These are phyloP conservation scores for Talaromyces sp. DNA, from an alignment of 2,329 filamentous ascomycete genomes.

Conservation along the genomic window DNA sequence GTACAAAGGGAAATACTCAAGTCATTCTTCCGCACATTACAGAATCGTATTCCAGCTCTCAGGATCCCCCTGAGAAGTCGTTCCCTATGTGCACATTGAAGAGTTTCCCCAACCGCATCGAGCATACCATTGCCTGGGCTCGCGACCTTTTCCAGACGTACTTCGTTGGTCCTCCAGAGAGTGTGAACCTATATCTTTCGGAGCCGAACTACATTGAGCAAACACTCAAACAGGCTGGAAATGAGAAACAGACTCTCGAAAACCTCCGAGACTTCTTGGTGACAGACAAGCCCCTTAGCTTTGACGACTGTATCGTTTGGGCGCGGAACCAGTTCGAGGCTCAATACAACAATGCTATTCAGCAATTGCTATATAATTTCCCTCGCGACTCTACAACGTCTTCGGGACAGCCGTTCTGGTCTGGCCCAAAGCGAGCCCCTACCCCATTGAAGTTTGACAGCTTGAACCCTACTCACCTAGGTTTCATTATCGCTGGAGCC, in stretches of 20 bases:
- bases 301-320: constrained; percentile 97
- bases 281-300: constrained; percentile 82
- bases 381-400: constrained; percentile 89
- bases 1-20: constrained; percentile 97
- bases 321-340: constrained; percentile 89
- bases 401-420: constrained; percentile 91
- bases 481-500: constrained; percentile 80
- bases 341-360: constrained; percentile 94
- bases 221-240: constrained; percentile 85
- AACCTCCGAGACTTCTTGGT: constrained; percentile 85
- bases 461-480: constrained; percentile 77
- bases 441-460: constrained; percentile 85
- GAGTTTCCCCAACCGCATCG: constrained; percentile 96
- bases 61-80: constrained; percentile 95
- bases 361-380: constrained; percentile 94
- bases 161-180: constrained; percentile 89
- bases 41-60: constrained; percentile 94
- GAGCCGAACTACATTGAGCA: constrained; percentile 85
- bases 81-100: constrained; percentile 98
- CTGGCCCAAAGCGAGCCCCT: constrained; percentile 92
- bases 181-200: constrained; percentile 87
- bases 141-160: constrained; percentile 91
- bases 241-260: constrained; percentile 89
- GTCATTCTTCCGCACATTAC: constrained; percentile 87
- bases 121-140: constrained; percentile 98